These are phyloP conservation scores for Sungouiella blattae DNA, from an alignment of 805 yeast genomes.

Conservation along the genomic window DNA sequence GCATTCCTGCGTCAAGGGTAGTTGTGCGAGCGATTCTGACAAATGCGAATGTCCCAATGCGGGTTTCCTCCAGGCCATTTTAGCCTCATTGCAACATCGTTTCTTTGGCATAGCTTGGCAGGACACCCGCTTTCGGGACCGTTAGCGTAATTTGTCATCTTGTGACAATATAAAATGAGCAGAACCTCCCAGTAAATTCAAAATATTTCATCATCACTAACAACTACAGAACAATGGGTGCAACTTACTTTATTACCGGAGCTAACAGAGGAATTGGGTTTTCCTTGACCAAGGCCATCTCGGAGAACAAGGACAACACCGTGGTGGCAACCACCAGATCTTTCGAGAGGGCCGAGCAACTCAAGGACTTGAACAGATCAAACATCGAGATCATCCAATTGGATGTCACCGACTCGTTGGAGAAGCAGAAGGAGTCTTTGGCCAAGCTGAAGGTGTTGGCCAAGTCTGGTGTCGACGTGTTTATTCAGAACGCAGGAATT, in stretches of 20 bases:
- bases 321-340: slow-evolving; percentile 21
- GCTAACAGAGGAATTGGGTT: slow-evolving; percentile 43
- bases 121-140: too few relatives aligned
- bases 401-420: neutral
- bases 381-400: neutral
- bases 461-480: slow-evolving; percentile 20
- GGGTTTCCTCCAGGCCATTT: too few relatives aligned
- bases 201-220: too few relatives aligned
- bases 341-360: slow-evolving; percentile 7
- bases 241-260: slow-evolving; percentile 39
- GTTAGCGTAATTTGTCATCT: too few relatives aligned
- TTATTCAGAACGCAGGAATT: slow-evolving; percentile 23
- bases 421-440: neutral
- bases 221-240: too few relatives aligned
- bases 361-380: neutral
- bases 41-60: too few relatives aligned
- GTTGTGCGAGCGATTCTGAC: too few relatives aligned
- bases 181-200: too few relatives aligned
- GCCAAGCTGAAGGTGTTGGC: slow-evolving; percentile 4
- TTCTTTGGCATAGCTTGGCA: too few relatives aligned
- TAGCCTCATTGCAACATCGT: too few relatives aligned
- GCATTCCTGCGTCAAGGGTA: too few relatives aligned
- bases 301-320: slow-evolving; percentile 12
- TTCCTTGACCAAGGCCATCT: slow-evolving; percentile 24
- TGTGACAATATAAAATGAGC: too few relatives aligned